phyloP scores from a whole-genome alignment of 768 basidiomycete genomes.

The Sarcodon sp. region DNA sequence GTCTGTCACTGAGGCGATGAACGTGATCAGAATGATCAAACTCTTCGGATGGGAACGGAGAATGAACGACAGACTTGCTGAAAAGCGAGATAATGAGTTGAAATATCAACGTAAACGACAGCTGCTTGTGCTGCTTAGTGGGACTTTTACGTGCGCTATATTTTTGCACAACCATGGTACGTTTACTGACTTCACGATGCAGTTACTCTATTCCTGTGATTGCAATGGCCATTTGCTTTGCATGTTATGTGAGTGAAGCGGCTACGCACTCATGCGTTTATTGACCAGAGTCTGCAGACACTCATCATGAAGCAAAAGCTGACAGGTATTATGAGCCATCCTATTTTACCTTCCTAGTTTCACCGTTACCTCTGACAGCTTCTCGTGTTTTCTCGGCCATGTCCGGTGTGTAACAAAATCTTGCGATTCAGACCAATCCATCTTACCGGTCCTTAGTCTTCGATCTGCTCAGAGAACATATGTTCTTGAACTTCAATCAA shows the following conservation, averaged over 20 bases:
- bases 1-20: slow-evolving; percentile 26
- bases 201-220: slow-evolving; percentile 50
- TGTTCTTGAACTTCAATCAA: slow-evolving; percentile 13
- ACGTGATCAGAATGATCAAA: slow-evolving; percentile 32
- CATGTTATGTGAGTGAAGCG: slow-evolving; percentile 33
- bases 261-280: not conserved
- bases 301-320: slow-evolving; percentile 25
- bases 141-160: slow-evolving; percentile 25
- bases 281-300: slow-evolving; percentile 13
- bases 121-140: slow-evolving; percentile 34
- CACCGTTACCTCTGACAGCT: slow-evolving; percentile 2
- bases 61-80: slow-evolving; percentile 36
- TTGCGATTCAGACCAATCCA: slow-evolving; percentile 1
- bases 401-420: slow-evolving; percentile 4
- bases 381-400: slow-evolving; percentile 8
- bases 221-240: slow-evolving; percentile 58
- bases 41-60: slow-evolving; percentile 33
- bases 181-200: not conserved
- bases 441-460: slow-evolving; percentile 7
- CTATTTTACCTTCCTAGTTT: not conserved
- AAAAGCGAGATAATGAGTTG: slow-evolving; percentile 53
- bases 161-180: not conserved
- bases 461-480: slow-evolving; percentile 8
- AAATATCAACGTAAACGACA: slow-evolving; percentile 38
- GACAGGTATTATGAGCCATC: slow-evolving; percentile 12